phyloP scores from a whole-genome alignment of 805 yeast species.

The Ogataea ganodermae region DNA sequence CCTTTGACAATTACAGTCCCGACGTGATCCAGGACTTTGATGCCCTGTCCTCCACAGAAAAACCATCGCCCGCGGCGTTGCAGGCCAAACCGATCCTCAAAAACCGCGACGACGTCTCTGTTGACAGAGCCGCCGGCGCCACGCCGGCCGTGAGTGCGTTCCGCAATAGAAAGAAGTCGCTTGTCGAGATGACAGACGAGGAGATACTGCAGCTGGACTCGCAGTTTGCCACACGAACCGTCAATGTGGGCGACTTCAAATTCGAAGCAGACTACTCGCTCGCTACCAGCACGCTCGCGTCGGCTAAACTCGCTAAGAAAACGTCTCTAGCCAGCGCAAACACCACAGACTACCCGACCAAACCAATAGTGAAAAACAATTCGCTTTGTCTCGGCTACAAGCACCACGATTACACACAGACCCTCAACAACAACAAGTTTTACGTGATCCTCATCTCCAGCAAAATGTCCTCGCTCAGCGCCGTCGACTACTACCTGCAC shows the following conservation, averaged over 20 bases:
- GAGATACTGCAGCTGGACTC: conserved; percentile 57
- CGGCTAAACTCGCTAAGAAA: conserved; percentile 23
- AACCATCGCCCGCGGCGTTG: not conserved
- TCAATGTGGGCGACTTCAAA: conserved; percentile 45
- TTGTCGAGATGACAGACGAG: conserved; percentile 53
- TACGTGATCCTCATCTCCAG: conserved; percentile 61
- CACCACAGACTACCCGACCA: conserved; percentile 37
- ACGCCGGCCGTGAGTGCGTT: conserved; percentile 1
- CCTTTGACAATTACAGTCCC: conserved; percentile 14
- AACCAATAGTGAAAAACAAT: conserved; percentile 34
- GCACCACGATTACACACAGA: conserved; percentile 39
- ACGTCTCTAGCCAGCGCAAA: conserved; percentile 18
- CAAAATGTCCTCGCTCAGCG: conserved; percentile 70
- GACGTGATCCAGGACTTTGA: conserved; percentile 7
- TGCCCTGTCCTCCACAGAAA: not conserved
- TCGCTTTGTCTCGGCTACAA: conserved; percentile 44
- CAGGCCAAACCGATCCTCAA: conserved; percentile 19
- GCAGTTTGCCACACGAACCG: conserved; percentile 45
- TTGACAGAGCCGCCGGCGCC: not conserved
- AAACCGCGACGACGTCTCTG: conserved; percentile 11
- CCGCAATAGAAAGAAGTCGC: conserved; percentile 42
- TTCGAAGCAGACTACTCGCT: conserved; percentile 42
- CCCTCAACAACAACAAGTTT: conserved; percentile 24
- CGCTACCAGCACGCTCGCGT: conserved; percentile 18
- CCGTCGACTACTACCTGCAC: conserved; percentile 63